These are phyloP conservation scores for Stromatinia cepivora DNA, from an alignment of 2,329 filamentous ascomycete genomes.

Conservation along the genomic window DNA sequence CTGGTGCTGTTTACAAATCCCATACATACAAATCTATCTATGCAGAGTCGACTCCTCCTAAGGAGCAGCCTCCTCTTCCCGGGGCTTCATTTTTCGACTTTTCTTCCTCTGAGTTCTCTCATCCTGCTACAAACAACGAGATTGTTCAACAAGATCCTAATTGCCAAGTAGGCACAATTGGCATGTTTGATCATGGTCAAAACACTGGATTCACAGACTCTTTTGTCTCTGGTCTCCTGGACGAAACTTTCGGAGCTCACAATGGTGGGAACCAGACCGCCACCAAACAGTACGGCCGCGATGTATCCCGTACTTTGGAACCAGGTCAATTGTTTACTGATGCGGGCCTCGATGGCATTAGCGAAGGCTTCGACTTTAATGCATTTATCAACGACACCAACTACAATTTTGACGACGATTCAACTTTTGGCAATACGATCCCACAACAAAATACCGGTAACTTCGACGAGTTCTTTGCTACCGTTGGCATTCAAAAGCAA, in stretches of 20 bases:
- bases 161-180: neutral
- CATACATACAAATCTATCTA: constrained; percentile 13
- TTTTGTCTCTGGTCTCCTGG: neutral
- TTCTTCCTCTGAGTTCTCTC: neutral
- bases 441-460: neutral
- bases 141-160: neutral
- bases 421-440: neutral
- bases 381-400: neutral
- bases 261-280: neutral
- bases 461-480: neutral
- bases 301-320: neutral
- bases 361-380: neutral
- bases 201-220: neutral
- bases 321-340: neutral
- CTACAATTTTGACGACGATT: neutral
- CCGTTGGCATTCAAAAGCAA: neutral
- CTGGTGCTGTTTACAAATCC: neutral
- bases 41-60: neutral
- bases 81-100: neutral
- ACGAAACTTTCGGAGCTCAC: neutral
- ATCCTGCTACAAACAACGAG: neutral
- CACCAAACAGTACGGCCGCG: neutral
- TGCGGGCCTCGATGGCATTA: neutral
- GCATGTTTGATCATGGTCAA: neutral
- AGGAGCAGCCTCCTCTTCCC: neutral